These are phyloP conservation scores for Ballota nigra DNA, from an alignment of 257 asterid genomes.

Conservation along the genomic window DNA sequence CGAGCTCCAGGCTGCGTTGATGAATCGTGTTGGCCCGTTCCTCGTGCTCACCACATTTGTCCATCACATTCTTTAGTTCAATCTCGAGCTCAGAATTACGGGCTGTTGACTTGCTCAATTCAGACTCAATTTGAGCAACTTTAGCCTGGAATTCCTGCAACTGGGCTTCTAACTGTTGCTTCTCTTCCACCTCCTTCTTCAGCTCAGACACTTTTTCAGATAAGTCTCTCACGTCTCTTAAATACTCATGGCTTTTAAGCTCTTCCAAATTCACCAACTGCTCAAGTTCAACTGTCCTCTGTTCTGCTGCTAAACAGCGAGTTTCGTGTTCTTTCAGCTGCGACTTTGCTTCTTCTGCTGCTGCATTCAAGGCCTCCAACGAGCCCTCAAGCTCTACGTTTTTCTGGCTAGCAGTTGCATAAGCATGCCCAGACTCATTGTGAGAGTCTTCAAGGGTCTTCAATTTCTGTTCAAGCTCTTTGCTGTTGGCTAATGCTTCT, in stretches of 20 bases:
- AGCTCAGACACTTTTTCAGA: conserved; percentile 55
- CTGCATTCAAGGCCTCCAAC: conserved; percentile 39
- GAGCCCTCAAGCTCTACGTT: conserved; percentile 59
- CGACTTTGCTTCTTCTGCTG: conserved; percentile 58
- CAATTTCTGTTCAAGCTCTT: conserved; percentile 74
- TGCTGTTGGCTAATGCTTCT: conserved; percentile 65
- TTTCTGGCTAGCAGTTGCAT: conserved; percentile 47
- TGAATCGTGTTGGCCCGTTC: conserved; percentile 55
- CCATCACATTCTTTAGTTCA: conserved; percentile 51
- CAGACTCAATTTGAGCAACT: conserved; percentile 48
- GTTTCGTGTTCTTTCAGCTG: conserved; percentile 53
- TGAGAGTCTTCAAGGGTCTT: conserved; percentile 69
- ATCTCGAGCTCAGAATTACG: conserved; percentile 64
- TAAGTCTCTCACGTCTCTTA: conserved; percentile 48
- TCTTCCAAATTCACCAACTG: conserved; percentile 58
- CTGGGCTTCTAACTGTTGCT: conserved; percentile 43
- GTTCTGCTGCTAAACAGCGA: conserved; percentile 58
- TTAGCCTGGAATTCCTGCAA: conserved; percentile 57
- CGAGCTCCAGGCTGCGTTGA: conserved; percentile 74
- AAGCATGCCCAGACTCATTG: conserved; percentile 52
- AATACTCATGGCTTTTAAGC: conserved; percentile 52
- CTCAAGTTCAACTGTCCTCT: conserved; percentile 61
- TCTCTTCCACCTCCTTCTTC: conserved; percentile 51
- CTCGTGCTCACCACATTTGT: conserved; percentile 63
- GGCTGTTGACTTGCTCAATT: conserved; percentile 41